These are phyloP conservation scores for Solanum arcanum DNA, from an alignment of 257 asterid genomes.

Conservation along the genomic window DNA sequence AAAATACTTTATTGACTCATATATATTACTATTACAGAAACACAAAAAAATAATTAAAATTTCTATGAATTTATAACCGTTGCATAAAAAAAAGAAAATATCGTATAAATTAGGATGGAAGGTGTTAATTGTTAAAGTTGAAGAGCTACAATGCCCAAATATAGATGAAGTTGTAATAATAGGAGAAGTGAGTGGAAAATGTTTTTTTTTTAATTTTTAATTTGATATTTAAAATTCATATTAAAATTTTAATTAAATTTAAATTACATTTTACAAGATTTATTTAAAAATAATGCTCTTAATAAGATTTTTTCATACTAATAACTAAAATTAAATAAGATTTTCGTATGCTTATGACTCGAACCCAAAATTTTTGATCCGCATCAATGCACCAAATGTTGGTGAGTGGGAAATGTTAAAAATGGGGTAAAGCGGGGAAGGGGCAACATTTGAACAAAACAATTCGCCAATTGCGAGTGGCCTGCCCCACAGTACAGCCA, in stretches of 20 bases:
- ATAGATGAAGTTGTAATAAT: not conserved
- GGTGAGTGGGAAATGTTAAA: not conserved
- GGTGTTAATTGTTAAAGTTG: not conserved
- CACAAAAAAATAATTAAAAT: not conserved
- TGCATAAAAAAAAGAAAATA: not conserved
- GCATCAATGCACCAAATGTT: no score
- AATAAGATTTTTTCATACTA: fast-evolving
- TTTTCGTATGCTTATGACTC: fast-evolving
- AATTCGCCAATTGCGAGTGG: not conserved
- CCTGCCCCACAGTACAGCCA: not conserved
- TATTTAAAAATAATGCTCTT: fast-evolving
- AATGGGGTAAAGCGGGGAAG: not conserved
- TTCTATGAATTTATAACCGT: not conserved
- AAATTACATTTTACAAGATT: fast-evolving
- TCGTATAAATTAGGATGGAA: not conserved
- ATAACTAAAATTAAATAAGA: no score
- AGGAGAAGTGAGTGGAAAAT: not conserved
- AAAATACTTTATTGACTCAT: not conserved
- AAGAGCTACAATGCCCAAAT: not conserved
- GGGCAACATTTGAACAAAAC: not conserved
- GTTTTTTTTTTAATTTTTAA: no score
- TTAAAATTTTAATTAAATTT: no score
- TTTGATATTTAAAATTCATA: no score
- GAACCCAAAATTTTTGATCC: fast-evolving
- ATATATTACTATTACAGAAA: not conserved